Conservation (phyloP, 2,329 filamentous ascomycete species). For the Venturia asperata region DNA sequence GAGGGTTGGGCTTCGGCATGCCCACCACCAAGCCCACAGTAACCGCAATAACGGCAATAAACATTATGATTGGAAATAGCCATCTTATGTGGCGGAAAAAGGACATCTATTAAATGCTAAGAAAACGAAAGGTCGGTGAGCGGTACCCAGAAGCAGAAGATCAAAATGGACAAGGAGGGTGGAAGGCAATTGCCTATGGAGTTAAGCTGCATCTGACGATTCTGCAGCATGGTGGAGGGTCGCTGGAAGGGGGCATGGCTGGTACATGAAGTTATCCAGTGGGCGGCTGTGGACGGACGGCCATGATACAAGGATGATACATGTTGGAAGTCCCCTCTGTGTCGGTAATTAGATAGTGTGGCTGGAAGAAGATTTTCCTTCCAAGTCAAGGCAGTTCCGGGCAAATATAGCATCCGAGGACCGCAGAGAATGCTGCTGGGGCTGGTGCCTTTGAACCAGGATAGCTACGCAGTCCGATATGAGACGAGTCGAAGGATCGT, state of each 20-base stretch:
- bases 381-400: not conserved
- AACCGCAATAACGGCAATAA: constrained; percentile 3
- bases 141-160: not conserved
- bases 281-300: constrained; percentile 1
- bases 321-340: not conserved
- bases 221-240: not conserved
- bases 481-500: not conserved
- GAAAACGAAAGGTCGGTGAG: not conserved
- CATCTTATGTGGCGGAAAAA: not conserved
- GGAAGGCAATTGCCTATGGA: not conserved
- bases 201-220: not conserved
- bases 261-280: not conserved
- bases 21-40: constrained; percentile 2
- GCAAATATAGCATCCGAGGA: not conserved
- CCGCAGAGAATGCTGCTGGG: not conserved
- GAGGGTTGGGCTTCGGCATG: not conserved
- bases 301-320: constrained; percentile 11
- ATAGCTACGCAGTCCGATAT: too few species aligned
- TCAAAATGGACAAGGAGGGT: not conserved
- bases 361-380: not conserved
- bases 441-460: not conserved
- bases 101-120: constrained; percentile 1
- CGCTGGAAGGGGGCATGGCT: not conserved
- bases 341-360: not conserved
- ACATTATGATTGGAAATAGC: constrained; percentile 9